Base-by-base conservation (phyloP, 2,329 filamentous ascomycete species). In the Pseudogymnoascus sp. region DNA sequence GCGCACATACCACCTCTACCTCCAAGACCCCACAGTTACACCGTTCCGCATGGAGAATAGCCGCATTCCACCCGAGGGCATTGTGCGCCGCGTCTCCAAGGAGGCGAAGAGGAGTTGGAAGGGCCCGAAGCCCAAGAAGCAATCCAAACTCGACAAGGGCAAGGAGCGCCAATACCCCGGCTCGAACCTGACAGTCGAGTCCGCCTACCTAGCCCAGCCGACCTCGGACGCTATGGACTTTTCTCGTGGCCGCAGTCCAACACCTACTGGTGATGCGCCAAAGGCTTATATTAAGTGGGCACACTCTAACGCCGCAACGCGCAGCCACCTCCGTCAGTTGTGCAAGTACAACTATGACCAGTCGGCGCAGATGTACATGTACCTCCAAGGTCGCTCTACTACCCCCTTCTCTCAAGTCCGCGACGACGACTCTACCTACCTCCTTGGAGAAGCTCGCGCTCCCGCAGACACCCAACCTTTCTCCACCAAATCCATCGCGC, bases 81-180 rank as follows among this genome's bases (percentile, higher is more conserved):
- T 88, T 9, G 87, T 84, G 69, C 72, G 82, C 69, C 83, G 86
- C 53, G 86, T 89, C 40, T 83, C 86, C n/a, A 79, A 86, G 66
- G 84, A 87, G 69, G 82, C 86, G 19, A 87, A 83, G 74, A 78
- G 83, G 70, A 88, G 82, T 69, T 89, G 86, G 86, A 88, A 84
- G 71, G 85, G 85, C 1, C 79, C 83, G 2, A 85, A 80, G 65
- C 6, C 73, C 42, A 46, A 46, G 42, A 46, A 46, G 21, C n/a
- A 0, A 26, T 46, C 42, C 42, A 46, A 46, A 21, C 4, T 46
- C 2, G 42, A 26, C 21, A 46, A 46, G 21, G 42, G 42, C 19
- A 46, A 46, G 42, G 42, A 67, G 67, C n/a, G 65, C 65, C 31
- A 67, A 68, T 23, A 67, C 67, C 53, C 63, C 1, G 31, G 56